Percentiles rank a stretch among this genome's conserved stretches.
These are phyloP conservation scores for Tricholomella constricta DNA, from an alignment of 768 basidiomycete genomes.

Conservation along the genomic window DNA sequence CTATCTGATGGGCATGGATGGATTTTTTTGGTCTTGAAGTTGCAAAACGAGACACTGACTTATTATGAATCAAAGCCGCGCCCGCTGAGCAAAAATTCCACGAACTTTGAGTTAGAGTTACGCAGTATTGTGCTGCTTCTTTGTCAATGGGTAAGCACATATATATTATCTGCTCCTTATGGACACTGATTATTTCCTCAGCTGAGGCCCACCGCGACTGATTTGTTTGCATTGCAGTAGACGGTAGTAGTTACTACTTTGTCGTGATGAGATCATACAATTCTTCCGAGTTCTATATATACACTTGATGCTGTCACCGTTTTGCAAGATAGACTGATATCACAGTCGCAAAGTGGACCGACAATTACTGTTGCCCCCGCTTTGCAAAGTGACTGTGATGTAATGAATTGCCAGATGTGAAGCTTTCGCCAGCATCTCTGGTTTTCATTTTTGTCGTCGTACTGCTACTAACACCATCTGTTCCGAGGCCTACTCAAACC, in stretches of 20 bases:
- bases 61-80: conserved; percentile 29
- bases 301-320: too few species aligned
- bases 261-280: too few species aligned
- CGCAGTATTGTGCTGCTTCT: conserved; percentile 26
- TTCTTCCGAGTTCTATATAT: too few species aligned
- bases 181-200: conserved; percentile 13
- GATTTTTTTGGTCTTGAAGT: conserved; percentile 34
- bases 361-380: too few species aligned
- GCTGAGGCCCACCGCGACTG: conserved; percentile 16
- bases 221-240: conserved; percentile 18
- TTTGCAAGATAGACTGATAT: too few species aligned
- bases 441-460: too few species aligned
- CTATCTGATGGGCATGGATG: conserved; percentile 33
- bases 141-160: conserved; percentile 30
- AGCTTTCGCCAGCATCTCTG: too few species aligned
- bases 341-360: too few species aligned
- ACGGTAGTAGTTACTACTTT: conserved; percentile 1
- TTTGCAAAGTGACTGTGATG: too few species aligned
- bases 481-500: too few species aligned
- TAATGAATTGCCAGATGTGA: too few species aligned
- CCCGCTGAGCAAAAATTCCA: conserved; percentile 21
- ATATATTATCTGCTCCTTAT: conserved; percentile 3
- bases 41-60: conserved; percentile 21
- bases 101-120: conserved; percentile 20
- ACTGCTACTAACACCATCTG: too few species aligned